These are phyloP conservation scores for Fulvia fulva DNA, from an alignment of 2,329 filamentous ascomycete species.

Conservation along the genomic window DNA sequence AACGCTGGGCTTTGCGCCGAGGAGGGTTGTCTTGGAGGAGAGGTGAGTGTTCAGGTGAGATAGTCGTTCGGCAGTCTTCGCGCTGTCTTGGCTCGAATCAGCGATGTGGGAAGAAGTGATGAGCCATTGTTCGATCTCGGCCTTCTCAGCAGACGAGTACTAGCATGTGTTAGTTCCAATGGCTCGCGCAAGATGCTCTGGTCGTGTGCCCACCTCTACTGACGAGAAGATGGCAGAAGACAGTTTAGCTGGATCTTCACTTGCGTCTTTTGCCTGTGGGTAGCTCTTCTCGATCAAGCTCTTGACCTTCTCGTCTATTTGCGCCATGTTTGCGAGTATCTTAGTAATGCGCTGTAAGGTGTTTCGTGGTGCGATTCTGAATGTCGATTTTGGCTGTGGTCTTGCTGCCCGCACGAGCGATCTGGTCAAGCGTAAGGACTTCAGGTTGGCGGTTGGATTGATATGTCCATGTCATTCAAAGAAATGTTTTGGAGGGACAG, in stretches of 20 bases:
- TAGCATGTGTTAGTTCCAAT: constrained; percentile 23
- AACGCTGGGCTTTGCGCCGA: constrained; percentile 83
- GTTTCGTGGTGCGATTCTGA: not conserved
- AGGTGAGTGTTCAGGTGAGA: constrained; percentile 81
- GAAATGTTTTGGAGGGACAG: not conserved
- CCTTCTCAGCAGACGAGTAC: constrained; percentile 75
- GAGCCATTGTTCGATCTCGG: constrained; percentile 87
- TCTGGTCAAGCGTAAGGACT: constrained; percentile 17
- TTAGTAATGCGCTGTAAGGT: constrained; percentile 1
- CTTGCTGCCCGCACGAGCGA: constrained; percentile 23
- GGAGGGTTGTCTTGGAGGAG: constrained; percentile 79
- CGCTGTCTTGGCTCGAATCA: constrained; percentile 54
- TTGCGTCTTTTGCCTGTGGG: constrained; percentile 30
- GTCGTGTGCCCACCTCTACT: constrained; percentile 27
- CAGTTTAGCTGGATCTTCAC: constrained; percentile 33
- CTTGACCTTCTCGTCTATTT: constrained; percentile 32
- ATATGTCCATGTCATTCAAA: not conserved
- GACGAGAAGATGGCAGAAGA: constrained; percentile 33
- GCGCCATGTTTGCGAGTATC: constrained; percentile 28
- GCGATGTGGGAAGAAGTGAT: constrained; percentile 70
- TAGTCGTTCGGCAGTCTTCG: constrained; percentile 61
- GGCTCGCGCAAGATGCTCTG: not conserved
- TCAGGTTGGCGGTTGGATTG: constrained; percentile 24
- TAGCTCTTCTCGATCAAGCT: constrained; percentile 33
- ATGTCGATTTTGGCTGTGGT: not conserved